These are phyloP conservation scores for Chrysosphaeria jannelii DNA, from an alignment of 2,329 filamentous ascomycete species.

Conservation along the genomic window DNA sequence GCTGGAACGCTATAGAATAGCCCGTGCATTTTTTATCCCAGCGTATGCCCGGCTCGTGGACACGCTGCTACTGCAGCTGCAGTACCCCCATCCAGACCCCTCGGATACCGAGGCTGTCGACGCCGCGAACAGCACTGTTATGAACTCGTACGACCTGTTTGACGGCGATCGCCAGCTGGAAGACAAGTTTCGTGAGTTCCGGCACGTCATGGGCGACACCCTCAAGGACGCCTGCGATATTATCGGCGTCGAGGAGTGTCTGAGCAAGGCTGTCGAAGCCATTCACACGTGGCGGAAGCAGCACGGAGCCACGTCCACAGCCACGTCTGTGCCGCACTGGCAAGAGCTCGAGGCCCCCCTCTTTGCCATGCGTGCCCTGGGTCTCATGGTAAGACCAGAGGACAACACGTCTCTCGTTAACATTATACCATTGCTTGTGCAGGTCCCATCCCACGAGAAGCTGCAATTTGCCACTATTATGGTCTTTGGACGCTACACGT, in stretches of 20 bases:
- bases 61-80: constrained; percentile 67
- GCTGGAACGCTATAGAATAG: constrained; percentile 63
- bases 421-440: constrained; percentile 75
- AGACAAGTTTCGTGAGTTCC: constrained; percentile 88
- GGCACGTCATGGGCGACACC: constrained; percentile 91
- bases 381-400: constrained; percentile 75
- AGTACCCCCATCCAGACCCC: constrained; percentile 52
- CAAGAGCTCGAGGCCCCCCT: constrained; percentile 85
- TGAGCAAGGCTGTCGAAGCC: constrained; percentile 60
- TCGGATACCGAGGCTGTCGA: constrained; percentile 28
- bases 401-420: constrained; percentile 69
- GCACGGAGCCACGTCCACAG: constrained; percentile 45
- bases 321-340: constrained; percentile 65
- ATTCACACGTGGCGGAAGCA: constrained; percentile 73
- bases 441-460: constrained; percentile 89
- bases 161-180: constrained; percentile 88
- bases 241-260: constrained; percentile 71
- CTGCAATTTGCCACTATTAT: constrained; percentile 96
- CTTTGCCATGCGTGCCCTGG: constrained; percentile 87
- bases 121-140: constrained; percentile 23
- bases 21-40: constrained; percentile 45
- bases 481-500: constrained; percentile 85
- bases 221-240: constrained; percentile 93
- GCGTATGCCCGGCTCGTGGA: constrained; percentile 77
- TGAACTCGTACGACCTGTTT: constrained; percentile 34